Percentiles rank a stretch among this genome's conserved stretches.
Evolutionary conservation across 2,329 filamentous ascomycete species (phyloP).

Genomic region (Paradendryphiella salina): DNA sequence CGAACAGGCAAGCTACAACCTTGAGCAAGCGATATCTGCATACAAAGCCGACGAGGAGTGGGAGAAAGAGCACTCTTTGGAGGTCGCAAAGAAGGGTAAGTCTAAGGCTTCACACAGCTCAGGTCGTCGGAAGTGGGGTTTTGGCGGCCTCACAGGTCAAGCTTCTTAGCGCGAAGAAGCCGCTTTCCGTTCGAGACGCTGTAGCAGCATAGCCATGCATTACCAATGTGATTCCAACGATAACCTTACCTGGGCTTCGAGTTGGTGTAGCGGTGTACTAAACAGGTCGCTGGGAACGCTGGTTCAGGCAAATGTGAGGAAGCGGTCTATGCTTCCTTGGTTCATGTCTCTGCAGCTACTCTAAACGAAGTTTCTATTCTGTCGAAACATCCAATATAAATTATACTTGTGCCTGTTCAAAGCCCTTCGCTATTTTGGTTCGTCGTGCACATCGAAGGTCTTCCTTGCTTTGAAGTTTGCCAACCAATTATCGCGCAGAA

Average conservation of each 20-base stretch:
- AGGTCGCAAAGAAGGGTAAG: slow-evolving; percentile 53
- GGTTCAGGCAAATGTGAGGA: too few relatives aligned
- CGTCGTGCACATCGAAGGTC: neutral
- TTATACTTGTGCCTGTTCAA: neutral
- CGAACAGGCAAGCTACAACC: slow-evolving; percentile 68
- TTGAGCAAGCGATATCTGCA: slow-evolving; percentile 64
- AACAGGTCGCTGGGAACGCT: too few relatives aligned
- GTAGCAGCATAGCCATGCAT: neutral
- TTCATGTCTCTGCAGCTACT: too few relatives aligned
- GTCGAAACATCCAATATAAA: neutral
- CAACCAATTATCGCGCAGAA: slow-evolving; percentile 16
- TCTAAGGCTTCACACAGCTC: slow-evolving; percentile 30
- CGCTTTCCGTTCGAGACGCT: neutral
- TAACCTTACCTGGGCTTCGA: neutral
- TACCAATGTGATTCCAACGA: neutral
- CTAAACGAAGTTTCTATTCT: neutral
- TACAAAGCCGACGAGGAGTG: slow-evolving; percentile 74
- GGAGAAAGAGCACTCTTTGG: slow-evolving; percentile 69
- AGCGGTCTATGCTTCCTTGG: too few relatives aligned
- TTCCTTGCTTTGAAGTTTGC: neutral
- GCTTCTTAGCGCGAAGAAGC: slow-evolving; percentile 25
- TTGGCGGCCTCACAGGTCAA: slow-evolving; percentile 45
- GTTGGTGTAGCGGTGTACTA: too few relatives aligned
- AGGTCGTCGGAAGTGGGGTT: slow-evolving; percentile 42
- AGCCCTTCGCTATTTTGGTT: neutral